Conservation (phyloP, 73 alveolate genomes). For the Paramecium tetraurelia region DNA sequence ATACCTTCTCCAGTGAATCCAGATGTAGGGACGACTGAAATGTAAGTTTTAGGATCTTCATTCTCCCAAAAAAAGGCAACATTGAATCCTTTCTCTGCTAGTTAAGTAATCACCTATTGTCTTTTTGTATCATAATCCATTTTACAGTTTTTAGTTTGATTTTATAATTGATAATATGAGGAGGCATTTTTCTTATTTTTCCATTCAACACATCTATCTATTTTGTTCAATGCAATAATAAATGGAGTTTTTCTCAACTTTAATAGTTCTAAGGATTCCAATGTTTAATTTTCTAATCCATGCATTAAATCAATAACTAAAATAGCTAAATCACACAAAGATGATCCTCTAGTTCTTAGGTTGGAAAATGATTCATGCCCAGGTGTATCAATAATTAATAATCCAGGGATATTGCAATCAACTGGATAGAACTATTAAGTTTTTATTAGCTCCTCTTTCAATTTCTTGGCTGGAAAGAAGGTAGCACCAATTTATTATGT, state of each 20-base stretch:
- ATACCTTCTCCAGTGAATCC: slow-evolving; percentile 99
- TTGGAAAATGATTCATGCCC: slow-evolving; percentile 99
- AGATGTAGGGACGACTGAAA: slow-evolving; percentile 81
- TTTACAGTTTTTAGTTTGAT: slow-evolving; percentile 12
- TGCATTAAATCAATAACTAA: slow-evolving; percentile 98
- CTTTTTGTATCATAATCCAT: slow-evolving; percentile 17
- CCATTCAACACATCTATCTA: slow-evolving; percentile 97
- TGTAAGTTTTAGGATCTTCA: slow-evolving; percentile 83
- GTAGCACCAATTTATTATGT: slow-evolving; percentile 99
- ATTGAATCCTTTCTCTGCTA: slow-evolving; percentile 92
- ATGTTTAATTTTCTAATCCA: slow-evolving; percentile 96
- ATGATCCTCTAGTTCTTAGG: slow-evolving; percentile 97
- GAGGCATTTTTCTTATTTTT: slow-evolving; percentile 75
- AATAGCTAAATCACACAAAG: slow-evolving; percentile 98
- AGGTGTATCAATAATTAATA: slow-evolving; percentile 98
- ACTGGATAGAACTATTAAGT: slow-evolving; percentile 60
- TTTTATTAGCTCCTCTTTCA: slow-evolving; percentile 71
- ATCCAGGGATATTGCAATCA: slow-evolving; percentile 92
- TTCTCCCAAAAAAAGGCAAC: slow-evolving; percentile 95
- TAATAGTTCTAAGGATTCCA: slow-evolving; percentile 95
- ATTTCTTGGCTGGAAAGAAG: slow-evolving; percentile 92
- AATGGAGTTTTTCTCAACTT: slow-evolving; percentile 95
- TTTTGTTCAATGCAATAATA: slow-evolving; percentile 97
- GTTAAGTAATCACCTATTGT: slow-evolving; percentile 58
- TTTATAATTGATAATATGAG: slow-evolving; percentile 5